Conservation (phyloP, 2,329 filamentous ascomycete genomes). For the Penicillium oxalicum region DNA sequence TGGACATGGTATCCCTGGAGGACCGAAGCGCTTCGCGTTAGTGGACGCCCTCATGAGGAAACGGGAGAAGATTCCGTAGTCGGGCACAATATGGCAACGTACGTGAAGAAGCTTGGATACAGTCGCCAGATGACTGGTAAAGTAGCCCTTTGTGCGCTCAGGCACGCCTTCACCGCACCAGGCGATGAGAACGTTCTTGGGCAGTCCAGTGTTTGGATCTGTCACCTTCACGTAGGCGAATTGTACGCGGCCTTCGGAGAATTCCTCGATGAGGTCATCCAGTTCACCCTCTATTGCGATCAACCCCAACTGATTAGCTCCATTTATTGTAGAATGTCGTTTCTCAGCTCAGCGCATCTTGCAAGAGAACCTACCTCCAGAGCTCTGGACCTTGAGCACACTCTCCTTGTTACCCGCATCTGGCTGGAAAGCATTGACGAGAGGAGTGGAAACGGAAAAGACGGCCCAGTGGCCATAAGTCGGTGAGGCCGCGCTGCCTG, state of each 20-base stretch:
- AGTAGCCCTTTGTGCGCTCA: slow-evolving; percentile 98
- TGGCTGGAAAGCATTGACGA: slow-evolving; percentile 84
- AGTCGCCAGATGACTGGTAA: slow-evolving; percentile 84
- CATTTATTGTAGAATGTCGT: neutral
- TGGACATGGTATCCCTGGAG: slow-evolving; percentile 85
- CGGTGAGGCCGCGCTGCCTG: slow-evolving; percentile 59
- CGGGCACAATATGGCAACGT: slow-evolving; percentile 13
- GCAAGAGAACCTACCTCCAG: slow-evolving; percentile 61
- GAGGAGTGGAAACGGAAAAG: slow-evolving; percentile 85
- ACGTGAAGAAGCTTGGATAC: slow-evolving; percentile 88
- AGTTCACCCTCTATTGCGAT: slow-evolving; percentile 72
- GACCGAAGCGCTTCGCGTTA: slow-evolving; percentile 6
- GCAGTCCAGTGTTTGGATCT: slow-evolving; percentile 81
- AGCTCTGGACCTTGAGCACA: slow-evolving; percentile 86
- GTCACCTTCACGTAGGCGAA: slow-evolving; percentile 97
- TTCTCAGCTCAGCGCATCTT: neutral
- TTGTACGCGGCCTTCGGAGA: slow-evolving; percentile 92
- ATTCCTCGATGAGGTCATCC: slow-evolving; percentile 83
- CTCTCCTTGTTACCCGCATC: slow-evolving; percentile 83
- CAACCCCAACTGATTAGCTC: no score
- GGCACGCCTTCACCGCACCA: slow-evolving; percentile 98
- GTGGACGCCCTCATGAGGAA: neutral
- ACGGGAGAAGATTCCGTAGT: neutral
- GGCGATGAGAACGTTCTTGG: slow-evolving; percentile 87
- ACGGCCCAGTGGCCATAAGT: slow-evolving; percentile 91